A percentile compares a stretch with the other conserved stretches of the same genome.
phyloP scores from a whole-genome alignment of 345 rosid genomes.

The Melastoma malabathricum region DNA sequence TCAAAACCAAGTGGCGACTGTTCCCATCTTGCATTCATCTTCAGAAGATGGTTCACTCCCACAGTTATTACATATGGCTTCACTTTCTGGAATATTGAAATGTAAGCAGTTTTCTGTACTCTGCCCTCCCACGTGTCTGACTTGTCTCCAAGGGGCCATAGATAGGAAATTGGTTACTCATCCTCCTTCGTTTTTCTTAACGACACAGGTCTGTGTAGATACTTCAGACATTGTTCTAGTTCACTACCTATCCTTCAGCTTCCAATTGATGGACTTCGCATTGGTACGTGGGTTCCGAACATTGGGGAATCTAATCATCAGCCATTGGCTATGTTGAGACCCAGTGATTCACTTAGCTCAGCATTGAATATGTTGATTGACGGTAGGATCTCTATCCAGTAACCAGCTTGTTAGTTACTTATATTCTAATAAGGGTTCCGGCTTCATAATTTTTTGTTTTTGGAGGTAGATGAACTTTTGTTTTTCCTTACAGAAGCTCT shows the following conservation, averaged over 20 bases:
- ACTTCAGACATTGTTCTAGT: conserved; percentile 75
- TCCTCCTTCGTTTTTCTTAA: conserved; percentile 7
- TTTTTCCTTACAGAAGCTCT: too few relatives aligned
- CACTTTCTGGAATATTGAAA: conserved; percentile 82
- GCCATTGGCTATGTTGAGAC: conserved; percentile 49
- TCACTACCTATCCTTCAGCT: conserved; percentile 86
- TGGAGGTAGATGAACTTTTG: too few relatives aligned
- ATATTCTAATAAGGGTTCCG: too few relatives aligned
- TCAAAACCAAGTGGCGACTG: conserved; percentile 59
- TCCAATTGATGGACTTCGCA: conserved; percentile 59
- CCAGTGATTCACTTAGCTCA: conserved; percentile 44
- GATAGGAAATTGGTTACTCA: neutral
- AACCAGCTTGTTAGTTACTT: too few relatives aligned
- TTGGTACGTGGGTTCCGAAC: conserved; percentile 92
- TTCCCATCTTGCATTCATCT: conserved; percentile 57
- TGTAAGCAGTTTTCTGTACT: conserved; percentile 27
- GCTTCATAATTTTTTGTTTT: too few relatives aligned
- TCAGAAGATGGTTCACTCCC: conserved; percentile 47
- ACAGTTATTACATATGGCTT: conserved; percentile 81
- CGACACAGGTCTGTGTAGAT: conserved; percentile 74
- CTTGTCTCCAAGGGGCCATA: too few relatives aligned
- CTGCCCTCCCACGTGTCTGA: too few relatives aligned
- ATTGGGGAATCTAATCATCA: conserved; percentile 58
- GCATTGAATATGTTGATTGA: conserved; percentile 53
- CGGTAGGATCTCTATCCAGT: conserved; percentile 18